phyloP scores from a whole-genome alignment of 306 rosid genomes.

The Lathyrus aphaca region DNA sequence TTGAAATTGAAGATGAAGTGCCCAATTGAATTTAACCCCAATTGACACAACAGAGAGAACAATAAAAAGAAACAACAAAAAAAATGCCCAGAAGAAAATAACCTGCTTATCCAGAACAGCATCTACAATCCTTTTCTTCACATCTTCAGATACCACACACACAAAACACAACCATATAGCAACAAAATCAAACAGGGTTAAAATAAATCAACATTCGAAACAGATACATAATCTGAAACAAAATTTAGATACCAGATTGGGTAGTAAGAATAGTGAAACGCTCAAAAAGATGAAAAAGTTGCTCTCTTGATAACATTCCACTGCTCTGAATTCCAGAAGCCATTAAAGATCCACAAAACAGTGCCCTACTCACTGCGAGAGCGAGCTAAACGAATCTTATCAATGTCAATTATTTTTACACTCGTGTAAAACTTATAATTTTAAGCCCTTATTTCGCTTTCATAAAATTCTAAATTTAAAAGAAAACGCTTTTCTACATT shows the following conservation, averaged over 20 bases:
- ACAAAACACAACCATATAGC: not conserved
- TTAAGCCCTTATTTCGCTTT: no score
- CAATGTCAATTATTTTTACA: not conserved
- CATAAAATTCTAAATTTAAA: no score
- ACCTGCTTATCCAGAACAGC: constrained; percentile 78
- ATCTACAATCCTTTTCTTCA: constrained; percentile 73
- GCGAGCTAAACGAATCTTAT: not conserved
- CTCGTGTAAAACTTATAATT: not conserved
- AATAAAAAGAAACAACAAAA: not conserved
- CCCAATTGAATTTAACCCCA: no score
- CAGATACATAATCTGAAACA: not conserved
- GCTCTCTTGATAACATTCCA: constrained; percentile 58
- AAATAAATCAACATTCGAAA: not conserved
- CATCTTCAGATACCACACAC: constrained; percentile 47
- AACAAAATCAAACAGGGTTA: not conserved
- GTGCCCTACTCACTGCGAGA: not conserved
- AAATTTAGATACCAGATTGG: constrained; percentile 57
- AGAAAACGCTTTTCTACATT: no score
- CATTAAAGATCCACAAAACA: constrained; percentile 20
- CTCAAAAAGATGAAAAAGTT: constrained; percentile 69
- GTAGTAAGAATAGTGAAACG: constrained; percentile 66
- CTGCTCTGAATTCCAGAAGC: constrained; percentile 38
- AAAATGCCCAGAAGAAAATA: not conserved
- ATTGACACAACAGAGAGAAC: not conserved
- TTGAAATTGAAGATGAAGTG: not conserved